These are phyloP conservation scores for Cronartium quercuum DNA, from an alignment of 1,284 basidiomycete species.

Conservation along the genomic window DNA sequence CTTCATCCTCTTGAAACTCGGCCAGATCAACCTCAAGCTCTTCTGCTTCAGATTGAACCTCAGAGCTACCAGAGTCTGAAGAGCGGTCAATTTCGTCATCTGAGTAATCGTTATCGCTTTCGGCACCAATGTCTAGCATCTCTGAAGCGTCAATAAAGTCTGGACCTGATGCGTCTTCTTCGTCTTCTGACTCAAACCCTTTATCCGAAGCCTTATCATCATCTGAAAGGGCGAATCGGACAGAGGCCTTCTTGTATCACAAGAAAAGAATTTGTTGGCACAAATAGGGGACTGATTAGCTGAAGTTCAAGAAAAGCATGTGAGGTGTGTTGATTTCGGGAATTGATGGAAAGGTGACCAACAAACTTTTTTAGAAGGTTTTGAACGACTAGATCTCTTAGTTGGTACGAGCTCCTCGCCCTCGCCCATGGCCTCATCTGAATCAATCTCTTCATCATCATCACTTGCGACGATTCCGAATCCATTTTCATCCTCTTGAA, in stretches of 20 bases:
- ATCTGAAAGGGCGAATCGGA: conserved; percentile 7
- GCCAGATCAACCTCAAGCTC: conserved; percentile 13
- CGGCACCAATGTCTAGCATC: conserved; percentile 31
- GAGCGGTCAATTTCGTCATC: conserved; percentile 10
- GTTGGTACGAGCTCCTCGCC: not conserved
- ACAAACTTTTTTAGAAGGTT: not conserved
- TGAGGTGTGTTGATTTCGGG: too few species aligned
- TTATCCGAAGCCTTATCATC: not conserved
- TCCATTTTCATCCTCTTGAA: conserved; percentile 15
- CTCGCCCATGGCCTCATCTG: conserved; percentile 26
- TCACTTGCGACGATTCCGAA: conserved; percentile 26
- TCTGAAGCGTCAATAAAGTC: conserved; percentile 31
- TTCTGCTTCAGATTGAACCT: not conserved
- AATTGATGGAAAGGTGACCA: too few species aligned
- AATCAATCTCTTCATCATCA: conserved; percentile 31
- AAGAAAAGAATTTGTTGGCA: not conserved
- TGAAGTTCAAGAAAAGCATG: too few species aligned
- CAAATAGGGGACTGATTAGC: not conserved
- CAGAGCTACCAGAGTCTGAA: not conserved
- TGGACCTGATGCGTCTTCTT: conserved; percentile 3
- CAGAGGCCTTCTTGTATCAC: not conserved
- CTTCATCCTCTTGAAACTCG: not conserved
- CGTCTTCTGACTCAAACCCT: conserved; percentile 1
- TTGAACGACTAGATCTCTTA: not conserved
- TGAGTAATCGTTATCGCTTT: conserved; percentile 20